A percentile compares a stretch with the other conserved stretches of the same genome.
Evolutionary conservation across 495 filamentous ascomycete species (phyloP).

Genomic region (Letharia columbiana): DNA sequence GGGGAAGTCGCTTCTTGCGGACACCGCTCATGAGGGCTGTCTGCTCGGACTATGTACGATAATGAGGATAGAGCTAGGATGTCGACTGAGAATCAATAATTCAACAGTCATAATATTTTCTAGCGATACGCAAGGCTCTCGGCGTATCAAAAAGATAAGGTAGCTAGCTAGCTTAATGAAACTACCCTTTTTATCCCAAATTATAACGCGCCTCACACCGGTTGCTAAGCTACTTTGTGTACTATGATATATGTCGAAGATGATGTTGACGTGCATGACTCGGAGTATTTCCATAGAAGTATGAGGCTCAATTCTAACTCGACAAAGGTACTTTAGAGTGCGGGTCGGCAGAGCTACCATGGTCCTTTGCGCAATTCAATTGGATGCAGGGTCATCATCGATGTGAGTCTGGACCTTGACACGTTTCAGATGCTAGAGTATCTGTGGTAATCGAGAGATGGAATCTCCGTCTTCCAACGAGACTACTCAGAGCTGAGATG

Average conservation of each 20-base stretch:
- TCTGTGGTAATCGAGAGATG: neutral
- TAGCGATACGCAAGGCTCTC: neutral
- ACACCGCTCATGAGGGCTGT: neutral
- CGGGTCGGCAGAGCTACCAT: conserved; percentile 5
- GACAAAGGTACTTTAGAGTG: neutral
- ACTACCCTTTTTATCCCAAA: neutral
- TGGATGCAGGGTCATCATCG: neutral
- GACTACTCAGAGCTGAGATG: neutral
- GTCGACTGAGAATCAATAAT: neutral
- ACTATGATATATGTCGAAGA: neutral
- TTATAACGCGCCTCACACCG: neutral
- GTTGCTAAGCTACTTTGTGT: neutral
- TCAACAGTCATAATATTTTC: neutral
- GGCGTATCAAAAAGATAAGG: neutral
- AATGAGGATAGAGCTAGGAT: neutral
- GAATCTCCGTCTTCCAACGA: neutral
- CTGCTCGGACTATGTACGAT: neutral
- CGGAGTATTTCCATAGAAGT: neutral
- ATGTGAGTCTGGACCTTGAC: neutral
- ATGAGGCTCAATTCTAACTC: neutral
- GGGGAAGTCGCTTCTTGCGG: neutral
- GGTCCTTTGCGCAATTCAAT: conserved; percentile 5
- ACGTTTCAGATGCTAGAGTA: neutral
- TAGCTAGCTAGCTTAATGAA: too few species aligned
- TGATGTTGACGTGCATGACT: neutral